phyloP scores from a whole-genome alignment of 495 filamentous ascomycete genomes.

The Neurospora sp. region DNA sequence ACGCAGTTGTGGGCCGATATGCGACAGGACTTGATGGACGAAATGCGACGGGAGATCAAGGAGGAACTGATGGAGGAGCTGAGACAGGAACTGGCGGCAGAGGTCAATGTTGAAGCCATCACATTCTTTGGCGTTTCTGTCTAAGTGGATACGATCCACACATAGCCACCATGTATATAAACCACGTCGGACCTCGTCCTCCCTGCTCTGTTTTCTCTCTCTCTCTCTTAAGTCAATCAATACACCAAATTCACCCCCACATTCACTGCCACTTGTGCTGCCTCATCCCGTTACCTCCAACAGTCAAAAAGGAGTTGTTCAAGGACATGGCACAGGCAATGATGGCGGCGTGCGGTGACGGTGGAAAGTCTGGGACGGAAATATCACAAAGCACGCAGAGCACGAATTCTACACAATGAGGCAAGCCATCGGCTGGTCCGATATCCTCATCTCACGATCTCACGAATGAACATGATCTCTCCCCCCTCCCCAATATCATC shows the following conservation, averaged over 20 bases:
- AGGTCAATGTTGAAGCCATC: no score
- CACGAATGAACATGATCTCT: not conserved
- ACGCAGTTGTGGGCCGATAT: not conserved
- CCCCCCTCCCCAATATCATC: not conserved
- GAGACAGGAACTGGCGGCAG: not conserved
- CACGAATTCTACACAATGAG: not conserved
- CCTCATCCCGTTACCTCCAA: no score
- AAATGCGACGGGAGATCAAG: not conserved
- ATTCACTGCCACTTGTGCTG: no score
- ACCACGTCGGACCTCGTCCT: no score
- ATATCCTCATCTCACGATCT: not conserved
- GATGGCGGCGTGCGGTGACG: not conserved
- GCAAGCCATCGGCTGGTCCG: not conserved
- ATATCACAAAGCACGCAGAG: not conserved
- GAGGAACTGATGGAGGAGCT: not conserved
- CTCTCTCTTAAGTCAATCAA: no score
- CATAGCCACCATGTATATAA: no score
- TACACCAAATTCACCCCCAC: no score
- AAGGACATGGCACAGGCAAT: slow-evolving; percentile 6
- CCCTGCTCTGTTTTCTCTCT: no score
- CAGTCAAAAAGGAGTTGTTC: slow-evolving; percentile 1
- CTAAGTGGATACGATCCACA: no score
- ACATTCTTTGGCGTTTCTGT: no score
- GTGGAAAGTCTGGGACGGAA: not conserved
- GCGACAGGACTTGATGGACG: not conserved